Evolutionary conservation across 129 eudicot species (phyloP).

Genomic region (Smallanthus sonchifolius): DNA sequence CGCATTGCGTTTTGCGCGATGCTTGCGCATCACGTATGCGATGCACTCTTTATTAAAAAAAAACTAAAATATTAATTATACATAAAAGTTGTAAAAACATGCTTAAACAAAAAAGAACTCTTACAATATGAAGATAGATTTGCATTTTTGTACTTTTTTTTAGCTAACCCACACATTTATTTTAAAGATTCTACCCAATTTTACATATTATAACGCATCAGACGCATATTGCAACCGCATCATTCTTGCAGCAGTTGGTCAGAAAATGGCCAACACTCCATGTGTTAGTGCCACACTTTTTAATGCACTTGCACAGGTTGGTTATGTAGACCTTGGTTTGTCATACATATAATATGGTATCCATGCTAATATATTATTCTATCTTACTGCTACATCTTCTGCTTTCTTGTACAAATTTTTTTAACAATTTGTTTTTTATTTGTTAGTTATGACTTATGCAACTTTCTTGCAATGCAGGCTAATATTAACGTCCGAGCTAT

Average conservation of each 20-base stretch:
- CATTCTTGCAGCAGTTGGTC: slow-evolving; percentile 98
- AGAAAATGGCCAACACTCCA: slow-evolving; percentile 98
- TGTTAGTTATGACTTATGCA: not conserved
- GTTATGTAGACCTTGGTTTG: slow-evolving; percentile 6
- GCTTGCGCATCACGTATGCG: no score
- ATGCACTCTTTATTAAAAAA: no score
- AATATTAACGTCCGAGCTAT: slow-evolving; percentile 83
- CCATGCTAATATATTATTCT: not conserved
- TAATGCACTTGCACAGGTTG: slow-evolving; percentile 91
- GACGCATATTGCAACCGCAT: no score
- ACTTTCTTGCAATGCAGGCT: slow-evolving; percentile 53
- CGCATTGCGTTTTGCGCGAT: no score
- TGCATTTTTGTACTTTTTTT: no score
- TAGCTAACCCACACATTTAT: no score
- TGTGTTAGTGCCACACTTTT: slow-evolving; percentile 98
- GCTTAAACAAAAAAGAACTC: no score
- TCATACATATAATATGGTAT: slow-evolving; percentile 10
- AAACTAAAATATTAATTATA: no score
- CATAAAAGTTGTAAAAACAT: no score
- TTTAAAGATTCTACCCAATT: no score
- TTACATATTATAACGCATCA: no score
- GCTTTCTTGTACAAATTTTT: not conserved
- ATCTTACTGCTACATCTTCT: not conserved
- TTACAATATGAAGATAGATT: no score
- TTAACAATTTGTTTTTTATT: not conserved